These are phyloP conservation scores for Ceratobasidium sp. DNA, from an alignment of 1,284 basidiomycete genomes.

Conservation along the genomic window DNA sequence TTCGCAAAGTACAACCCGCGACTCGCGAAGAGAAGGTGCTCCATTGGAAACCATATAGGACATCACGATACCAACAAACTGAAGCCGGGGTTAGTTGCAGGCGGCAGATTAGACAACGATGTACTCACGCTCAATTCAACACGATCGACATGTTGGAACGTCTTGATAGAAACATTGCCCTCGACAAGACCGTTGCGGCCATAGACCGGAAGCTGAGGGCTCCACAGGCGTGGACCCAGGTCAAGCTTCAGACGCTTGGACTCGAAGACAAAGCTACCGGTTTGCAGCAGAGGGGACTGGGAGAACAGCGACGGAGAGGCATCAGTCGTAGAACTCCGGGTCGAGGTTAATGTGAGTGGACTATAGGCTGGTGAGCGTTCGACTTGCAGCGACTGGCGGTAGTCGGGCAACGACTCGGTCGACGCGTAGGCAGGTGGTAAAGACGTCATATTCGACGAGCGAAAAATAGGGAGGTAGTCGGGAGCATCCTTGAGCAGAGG, in stretches of 20 bases:
- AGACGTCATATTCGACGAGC: not conserved
- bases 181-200: constrained; percentile 28
- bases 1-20: constrained; percentile 9
- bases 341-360: not conserved
- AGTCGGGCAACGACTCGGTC: constrained; percentile 13
- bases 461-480: not conserved
- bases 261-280: not conserved
- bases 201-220: constrained; percentile 12
- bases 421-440: constrained; percentile 25
- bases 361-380: constrained; percentile 20
- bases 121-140: constrained; percentile 29
- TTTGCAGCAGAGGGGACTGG: not conserved
- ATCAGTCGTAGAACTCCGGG: not conserved
- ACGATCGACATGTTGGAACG: constrained; percentile 16
- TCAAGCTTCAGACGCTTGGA: constrained; percentile 27
- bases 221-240: constrained; percentile 6
- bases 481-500: not conserved
- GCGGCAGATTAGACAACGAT: no score
- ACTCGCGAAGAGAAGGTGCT: not conserved
- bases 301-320: not conserved
- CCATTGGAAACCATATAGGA: constrained; percentile 27
- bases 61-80: constrained; percentile 16
- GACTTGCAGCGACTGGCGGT: constrained; percentile 5
- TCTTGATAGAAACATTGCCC: constrained; percentile 15
- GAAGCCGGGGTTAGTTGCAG: not conserved